phyloP scores from a whole-genome alignment of 495 filamentous ascomycete species.

The Penicillium bovifimosum region DNA sequence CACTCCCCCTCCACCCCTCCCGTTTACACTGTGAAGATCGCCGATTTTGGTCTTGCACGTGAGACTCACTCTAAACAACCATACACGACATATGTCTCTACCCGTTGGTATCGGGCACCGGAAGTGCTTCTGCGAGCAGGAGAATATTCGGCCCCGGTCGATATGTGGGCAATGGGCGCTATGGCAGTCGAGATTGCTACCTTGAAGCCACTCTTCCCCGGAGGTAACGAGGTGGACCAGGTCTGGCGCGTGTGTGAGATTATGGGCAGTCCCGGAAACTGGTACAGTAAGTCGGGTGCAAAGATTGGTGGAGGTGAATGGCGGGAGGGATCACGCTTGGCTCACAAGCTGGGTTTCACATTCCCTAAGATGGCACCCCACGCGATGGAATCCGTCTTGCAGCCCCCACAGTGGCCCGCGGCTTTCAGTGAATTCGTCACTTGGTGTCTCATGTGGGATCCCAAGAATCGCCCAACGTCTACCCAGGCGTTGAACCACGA shows the following conservation, averaged over 20 bases:
- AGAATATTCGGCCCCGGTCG: constrained; percentile 95
- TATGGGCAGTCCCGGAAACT: constrained; percentile 98
- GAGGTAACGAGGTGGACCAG: constrained; percentile 97
- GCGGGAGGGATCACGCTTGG: constrained; percentile 88
- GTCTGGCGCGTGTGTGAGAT: constrained; percentile 99
- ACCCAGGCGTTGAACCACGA: constrained; percentile 88
- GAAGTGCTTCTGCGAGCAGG: constrained; percentile 93
- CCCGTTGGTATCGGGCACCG: constrained; percentile 95
- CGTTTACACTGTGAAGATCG: constrained; percentile 94
- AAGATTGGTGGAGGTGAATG: constrained; percentile 96
- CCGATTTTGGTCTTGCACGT: constrained; percentile 96
- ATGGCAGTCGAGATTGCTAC: constrained; percentile 99
- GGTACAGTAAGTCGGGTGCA: constrained; percentile 84
- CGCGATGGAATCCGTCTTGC: constrained; percentile 90
- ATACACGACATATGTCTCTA: constrained; percentile 98
- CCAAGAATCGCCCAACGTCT: constrained; percentile 88
- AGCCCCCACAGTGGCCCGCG: constrained; percentile 83
- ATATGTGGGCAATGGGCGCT: constrained; percentile 98
- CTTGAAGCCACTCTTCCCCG: constrained; percentile 93
- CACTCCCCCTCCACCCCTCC: constrained; percentile 94
- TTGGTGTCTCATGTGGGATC: constrained; percentile 99
- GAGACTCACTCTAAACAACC: constrained; percentile 95
- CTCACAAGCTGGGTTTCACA: constrained; percentile 94
- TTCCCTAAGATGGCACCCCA: constrained; percentile 99
- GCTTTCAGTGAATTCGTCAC: constrained; percentile 90